These are phyloP conservation scores for Cornus florida DNA, from an alignment of 148 eudicot genomes.

Conservation along the genomic window DNA sequence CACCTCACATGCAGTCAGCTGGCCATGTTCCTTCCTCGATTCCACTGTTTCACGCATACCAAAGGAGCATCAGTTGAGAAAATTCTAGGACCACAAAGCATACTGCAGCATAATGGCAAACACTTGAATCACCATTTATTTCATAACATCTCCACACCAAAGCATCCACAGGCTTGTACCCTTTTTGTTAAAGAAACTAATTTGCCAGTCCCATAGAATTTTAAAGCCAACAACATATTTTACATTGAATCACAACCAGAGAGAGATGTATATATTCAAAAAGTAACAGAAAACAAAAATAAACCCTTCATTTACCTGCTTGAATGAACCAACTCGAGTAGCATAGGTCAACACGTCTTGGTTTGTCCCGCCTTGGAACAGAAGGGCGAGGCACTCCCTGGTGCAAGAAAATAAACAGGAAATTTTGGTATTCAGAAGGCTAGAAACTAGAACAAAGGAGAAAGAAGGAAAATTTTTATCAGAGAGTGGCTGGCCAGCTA, in stretches of 20 bases:
- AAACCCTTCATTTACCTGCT: conserved; percentile 53
- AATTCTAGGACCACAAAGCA: background rate
- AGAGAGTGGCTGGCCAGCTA: background rate
- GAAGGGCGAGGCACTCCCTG: conserved; percentile 80
- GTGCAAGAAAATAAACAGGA: conserved; percentile 7
- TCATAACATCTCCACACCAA: background rate
- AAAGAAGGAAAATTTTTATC: too few relatives aligned
- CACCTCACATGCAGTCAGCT: conserved; percentile 81
- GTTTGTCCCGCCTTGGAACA: conserved; percentile 70
- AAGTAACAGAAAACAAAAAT: background rate
- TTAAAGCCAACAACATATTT: background rate
- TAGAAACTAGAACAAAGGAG: background rate
- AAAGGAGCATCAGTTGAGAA: background rate
- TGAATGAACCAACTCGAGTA: conserved; percentile 96
- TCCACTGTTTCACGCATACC: conserved; percentile 43
- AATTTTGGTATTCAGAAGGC: background rate
- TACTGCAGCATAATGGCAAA: background rate
- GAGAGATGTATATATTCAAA: background rate
- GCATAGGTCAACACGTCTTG: conserved; percentile 87
- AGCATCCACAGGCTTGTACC: background rate
- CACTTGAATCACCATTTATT: background rate
- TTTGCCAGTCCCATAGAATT: background rate
- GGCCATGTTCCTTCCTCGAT: conserved; percentile 58
- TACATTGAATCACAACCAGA: background rate
- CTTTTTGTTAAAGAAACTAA: background rate